A percentile compares a stretch with the other conserved stretches of the same genome.
Evolutionary conservation across 805 yeast genomes (phyloP).

Genomic region (Wickerhamomyces queroliae): DNA sequence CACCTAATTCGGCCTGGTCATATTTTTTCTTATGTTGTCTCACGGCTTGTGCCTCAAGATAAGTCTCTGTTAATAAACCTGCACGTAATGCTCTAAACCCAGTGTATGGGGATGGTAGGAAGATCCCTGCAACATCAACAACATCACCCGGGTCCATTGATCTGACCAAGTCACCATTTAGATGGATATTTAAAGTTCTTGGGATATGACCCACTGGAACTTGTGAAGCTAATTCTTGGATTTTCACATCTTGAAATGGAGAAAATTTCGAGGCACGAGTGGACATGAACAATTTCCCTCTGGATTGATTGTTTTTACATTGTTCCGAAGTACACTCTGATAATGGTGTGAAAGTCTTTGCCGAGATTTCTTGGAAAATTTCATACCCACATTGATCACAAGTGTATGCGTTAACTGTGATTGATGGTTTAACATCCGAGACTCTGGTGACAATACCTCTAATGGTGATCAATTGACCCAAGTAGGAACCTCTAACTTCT

Average conservation of each 20-base stretch:
- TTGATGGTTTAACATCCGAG: slow-evolving; percentile 92
- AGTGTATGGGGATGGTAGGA: slow-evolving; percentile 91
- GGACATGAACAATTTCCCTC: slow-evolving; percentile 86
- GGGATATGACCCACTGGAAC: slow-evolving; percentile 99
- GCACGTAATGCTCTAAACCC: slow-evolving; percentile 92
- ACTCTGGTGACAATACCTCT: slow-evolving; percentile 94
- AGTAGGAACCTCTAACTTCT: slow-evolving; percentile 74
- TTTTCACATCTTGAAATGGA: slow-evolving; percentile 91
- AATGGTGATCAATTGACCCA: slow-evolving; percentile 86
- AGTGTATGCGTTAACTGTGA: slow-evolving; percentile 88
- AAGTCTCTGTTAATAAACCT: slow-evolving; percentile 91
- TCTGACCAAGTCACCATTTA: slow-evolving; percentile 90
- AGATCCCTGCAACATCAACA: slow-evolving; percentile 89
- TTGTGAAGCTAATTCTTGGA: slow-evolving; percentile 92
- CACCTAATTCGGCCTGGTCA: slow-evolving; percentile 54
- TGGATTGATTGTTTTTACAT: slow-evolving; percentile 72
- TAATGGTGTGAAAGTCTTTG: slow-evolving; percentile 83
- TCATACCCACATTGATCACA: slow-evolving; percentile 98
- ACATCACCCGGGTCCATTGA: slow-evolving; percentile 89
- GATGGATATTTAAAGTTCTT: slow-evolving; percentile 74
- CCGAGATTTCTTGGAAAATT: slow-evolving; percentile 88
- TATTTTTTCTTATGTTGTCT: slow-evolving; percentile 87
- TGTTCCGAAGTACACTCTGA: slow-evolving; percentile 78
- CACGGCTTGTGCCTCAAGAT: slow-evolving; percentile 80
- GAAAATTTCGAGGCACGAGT: slow-evolving; percentile 95